Evolutionary conservation across 78 protist genomes (phyloP), one percentile per base, ranked within the genome.

Genomic region (Capsaspora owczarzaki): DNA sequence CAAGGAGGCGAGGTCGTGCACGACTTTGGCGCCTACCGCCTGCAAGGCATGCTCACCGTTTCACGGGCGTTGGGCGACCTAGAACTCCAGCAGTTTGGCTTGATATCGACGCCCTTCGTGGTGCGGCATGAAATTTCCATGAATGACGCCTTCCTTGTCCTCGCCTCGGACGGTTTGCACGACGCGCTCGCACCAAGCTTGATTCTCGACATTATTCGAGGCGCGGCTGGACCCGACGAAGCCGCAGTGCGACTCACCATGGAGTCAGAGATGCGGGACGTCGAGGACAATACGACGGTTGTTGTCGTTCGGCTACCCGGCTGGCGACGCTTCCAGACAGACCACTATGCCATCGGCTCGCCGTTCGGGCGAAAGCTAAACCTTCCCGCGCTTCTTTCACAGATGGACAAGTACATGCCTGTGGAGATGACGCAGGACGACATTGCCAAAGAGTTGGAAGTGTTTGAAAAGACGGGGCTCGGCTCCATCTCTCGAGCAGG

Each of bases 51-150:
- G 40, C 82, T 84, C 33, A 22, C 82, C 29, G 81, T 84, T 20
- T 33, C 76, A 8, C 81, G 87, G 1, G 87, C 87, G 19, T 2
- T 84, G 40, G 87, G 87, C 4, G 87, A 76, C 69, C 42, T 8
- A 1, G 23, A 14, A 12, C 40, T 82, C 35, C 49, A 60, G 78
- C 31, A 19, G 42, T 71, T 43, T 43, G 76, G 74, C 42, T 22
- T 68, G 49, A 68, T 68, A 5, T 10, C 16, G 27, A 41, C 20
- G 74, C 74, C 74, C 33, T 12, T 19, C 42, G 23, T 38, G 8
- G 8, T 38, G 4, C 43, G 16, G 43, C 20, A 33, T 10, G 43
- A 37, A 20, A 41, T 68, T 10, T 33, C 49, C 4, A 41, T 41
- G 74, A 20, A n/a, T 4, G 40, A 68, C 4, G 37, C 20, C 37